A percentile compares a stretch with the other conserved stretches of the same genome.
phyloP scores from a whole-genome alignment of 257 asterid genomes.

The Nicotiana obtusifolia region DNA sequence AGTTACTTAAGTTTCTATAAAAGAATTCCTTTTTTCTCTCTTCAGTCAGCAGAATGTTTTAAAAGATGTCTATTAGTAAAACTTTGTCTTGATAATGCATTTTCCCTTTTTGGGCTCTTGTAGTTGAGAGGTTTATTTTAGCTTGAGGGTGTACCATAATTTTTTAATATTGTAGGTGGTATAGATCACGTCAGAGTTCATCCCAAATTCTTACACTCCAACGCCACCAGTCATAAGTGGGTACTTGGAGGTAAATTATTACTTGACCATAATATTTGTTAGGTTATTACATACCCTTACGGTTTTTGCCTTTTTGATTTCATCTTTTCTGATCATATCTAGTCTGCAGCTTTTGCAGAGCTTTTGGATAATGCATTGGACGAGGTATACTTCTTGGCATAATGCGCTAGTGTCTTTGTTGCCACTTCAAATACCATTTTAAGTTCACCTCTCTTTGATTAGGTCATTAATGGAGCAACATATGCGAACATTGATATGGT shows the following conservation, averaged over 20 bases:
- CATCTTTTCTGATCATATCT: conserved; percentile 10
- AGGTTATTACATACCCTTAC: not conserved
- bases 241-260: conserved; percentile 78
- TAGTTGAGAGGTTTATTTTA: not conserved
- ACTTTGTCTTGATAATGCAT: not conserved
- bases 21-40: not conserved
- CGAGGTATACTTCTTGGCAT: conserved; percentile 46
- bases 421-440: conserved; percentile 2
- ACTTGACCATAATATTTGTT: not conserved
- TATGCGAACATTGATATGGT: conserved; percentile 71
- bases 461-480: conserved; percentile 89
- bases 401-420: not conserved
- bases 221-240: conserved; percentile 99
- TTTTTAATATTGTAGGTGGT: conserved; percentile 50
- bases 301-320: conserved; percentile 16
- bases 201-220: conserved; percentile 88
- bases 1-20: not conserved
- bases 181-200: conserved; percentile 96
- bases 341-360: conserved; percentile 85
- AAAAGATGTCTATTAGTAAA: not conserved
- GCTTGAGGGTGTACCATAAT: not conserved
- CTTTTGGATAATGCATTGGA: conserved; percentile 88
- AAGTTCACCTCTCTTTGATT: conserved; percentile 14
- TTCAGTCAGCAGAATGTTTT: not conserved
- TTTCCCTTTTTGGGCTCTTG: not conserved